Base-by-base conservation (phyloP, 306 rosid genomes). In the Casuarina glauca region DNA sequence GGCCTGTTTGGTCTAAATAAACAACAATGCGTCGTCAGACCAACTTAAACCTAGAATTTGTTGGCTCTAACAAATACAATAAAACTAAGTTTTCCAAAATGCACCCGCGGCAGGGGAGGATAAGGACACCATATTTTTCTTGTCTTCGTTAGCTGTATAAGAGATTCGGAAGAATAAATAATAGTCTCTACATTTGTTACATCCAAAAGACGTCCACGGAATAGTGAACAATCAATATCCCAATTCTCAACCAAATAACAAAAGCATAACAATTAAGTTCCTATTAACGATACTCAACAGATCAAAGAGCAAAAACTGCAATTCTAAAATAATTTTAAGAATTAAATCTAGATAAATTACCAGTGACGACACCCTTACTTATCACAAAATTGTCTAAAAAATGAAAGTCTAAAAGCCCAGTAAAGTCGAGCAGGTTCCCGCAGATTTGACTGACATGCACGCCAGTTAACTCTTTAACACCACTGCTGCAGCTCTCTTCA, bases 401-500 rank as follows among this genome's bases (percentile, higher is more conserved):
- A 41, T 63, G 42, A 45, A 69, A 41, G 78, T 73, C 36, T 45
- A 57, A 55, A 74, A 51, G 20, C 64, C 9, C 60, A 35, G 26
- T 17, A 70, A 38, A 54, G 66, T 50, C 43, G 67, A 16, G 38
- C 81, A 36, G 20, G 38, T 52, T 44, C 48, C 36, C 7, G 4
- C 8, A 36, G 52, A 15, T n/a, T 36, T 7, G 17, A 13, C 50
- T 4, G 79, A 9, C 6, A 43, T 70, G 16, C 44, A 48, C 67
- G 15, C 86, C 88, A 89, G 49, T 42, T 74, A 79, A 67, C 78
- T 88, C 81, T 82, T 85, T 45, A 95, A 91, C 66, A 96, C 88
- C 69, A 49, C 69, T 74, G 87, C 91, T 4, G 94, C 85, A 73
- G 89, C 91, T 69, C 81, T 84, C 85, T 88, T 89, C 83, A 96